A percentile compares a stretch with the other conserved stretches of the same genome.
phyloP scores from a whole-genome alignment of 352 stramenopile genomes.

The Pythium myriotylum region DNA sequence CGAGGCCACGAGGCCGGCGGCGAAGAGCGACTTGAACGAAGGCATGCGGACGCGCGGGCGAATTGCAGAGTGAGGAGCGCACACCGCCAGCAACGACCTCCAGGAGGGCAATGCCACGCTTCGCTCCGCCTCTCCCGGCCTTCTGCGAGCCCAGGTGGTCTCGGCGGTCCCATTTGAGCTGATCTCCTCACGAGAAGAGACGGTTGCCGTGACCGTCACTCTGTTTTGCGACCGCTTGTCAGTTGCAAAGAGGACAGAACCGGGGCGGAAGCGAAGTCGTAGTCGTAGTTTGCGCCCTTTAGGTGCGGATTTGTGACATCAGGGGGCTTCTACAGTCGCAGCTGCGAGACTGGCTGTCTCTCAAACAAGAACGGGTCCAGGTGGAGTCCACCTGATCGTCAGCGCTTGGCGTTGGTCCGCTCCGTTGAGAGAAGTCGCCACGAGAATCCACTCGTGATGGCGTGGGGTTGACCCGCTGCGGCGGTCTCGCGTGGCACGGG shows the following conservation, averaged over 20 bases:
- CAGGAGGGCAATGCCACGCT: slow-evolving; percentile 4
- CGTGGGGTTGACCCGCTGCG: too few relatives aligned
- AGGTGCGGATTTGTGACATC: too few relatives aligned
- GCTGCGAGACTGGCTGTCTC: too few relatives aligned
- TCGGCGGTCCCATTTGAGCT: neutral
- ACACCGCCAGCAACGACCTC: slow-evolving; percentile 2
- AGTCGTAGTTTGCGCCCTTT: too few relatives aligned
- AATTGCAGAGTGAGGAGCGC: slow-evolving; percentile 6
- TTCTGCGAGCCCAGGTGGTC: neutral
- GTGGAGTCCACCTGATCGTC: too few relatives aligned
- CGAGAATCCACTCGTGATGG: too few relatives aligned
- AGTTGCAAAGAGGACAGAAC: neutral
- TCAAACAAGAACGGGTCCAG: too few relatives aligned
- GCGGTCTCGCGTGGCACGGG: too few relatives aligned
- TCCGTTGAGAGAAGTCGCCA: too few relatives aligned
- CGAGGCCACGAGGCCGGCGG: slow-evolving; percentile 4
- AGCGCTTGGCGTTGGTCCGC: too few relatives aligned
- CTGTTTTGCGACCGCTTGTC: neutral
- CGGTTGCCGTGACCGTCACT: neutral
- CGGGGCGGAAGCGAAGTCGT: neutral
- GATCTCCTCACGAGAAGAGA: slow-evolving; percentile 1
- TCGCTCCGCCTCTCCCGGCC: slow-evolving; percentile 5
- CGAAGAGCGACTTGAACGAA: slow-evolving; percentile 16
- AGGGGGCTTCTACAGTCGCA: too few relatives aligned
- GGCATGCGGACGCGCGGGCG: slow-evolving; percentile 6